Conservation (phyloP, 768 basidiomycete genomes). For the Boletus subcaerulescens region DNA sequence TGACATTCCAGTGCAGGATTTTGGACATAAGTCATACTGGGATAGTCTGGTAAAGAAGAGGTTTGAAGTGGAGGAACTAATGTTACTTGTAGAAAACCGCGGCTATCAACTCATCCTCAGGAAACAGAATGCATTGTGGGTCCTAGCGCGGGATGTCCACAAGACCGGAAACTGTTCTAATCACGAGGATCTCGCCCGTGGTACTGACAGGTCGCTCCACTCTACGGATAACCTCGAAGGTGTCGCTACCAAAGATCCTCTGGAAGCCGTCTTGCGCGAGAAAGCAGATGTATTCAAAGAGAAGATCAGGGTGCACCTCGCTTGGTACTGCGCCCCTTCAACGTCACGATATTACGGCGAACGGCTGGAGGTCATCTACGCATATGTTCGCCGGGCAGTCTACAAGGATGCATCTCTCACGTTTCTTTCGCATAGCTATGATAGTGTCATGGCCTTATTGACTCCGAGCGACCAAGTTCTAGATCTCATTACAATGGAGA, state of each 20-base stretch:
- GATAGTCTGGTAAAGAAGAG: slow-evolving; percentile 32
- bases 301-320: slow-evolving; percentile 33
- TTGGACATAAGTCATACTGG: slow-evolving; percentile 40
- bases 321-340: slow-evolving; percentile 32
- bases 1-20: slow-evolving; percentile 29
- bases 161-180: slow-evolving; percentile 21
- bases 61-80: slow-evolving; percentile 29
- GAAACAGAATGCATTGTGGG: slow-evolving; percentile 37
- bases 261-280: slow-evolving; percentile 34
- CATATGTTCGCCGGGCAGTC: slow-evolving; percentile 37
- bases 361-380: slow-evolving; percentile 33
- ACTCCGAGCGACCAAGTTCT: slow-evolving; percentile 21
- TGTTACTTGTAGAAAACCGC: slow-evolving; percentile 32
- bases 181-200: slow-evolving; percentile 11
- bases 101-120: slow-evolving; percentile 36
- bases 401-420: slow-evolving; percentile 38
- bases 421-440: slow-evolving; percentile 35
- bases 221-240: slow-evolving; percentile 5
- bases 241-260: slow-evolving; percentile 26
- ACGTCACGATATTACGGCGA: slow-evolving; percentile 33
- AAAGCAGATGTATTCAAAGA: slow-evolving; percentile 32
- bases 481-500: slow-evolving; percentile 32
- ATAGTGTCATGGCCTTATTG: slow-evolving; percentile 28
- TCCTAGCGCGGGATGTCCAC: slow-evolving; percentile 27
- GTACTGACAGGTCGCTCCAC: slow-evolving; percentile 2